Base-by-base conservation (phyloP, 495 filamentous ascomycete species). In the Venustampulla echinocandica region DNA sequence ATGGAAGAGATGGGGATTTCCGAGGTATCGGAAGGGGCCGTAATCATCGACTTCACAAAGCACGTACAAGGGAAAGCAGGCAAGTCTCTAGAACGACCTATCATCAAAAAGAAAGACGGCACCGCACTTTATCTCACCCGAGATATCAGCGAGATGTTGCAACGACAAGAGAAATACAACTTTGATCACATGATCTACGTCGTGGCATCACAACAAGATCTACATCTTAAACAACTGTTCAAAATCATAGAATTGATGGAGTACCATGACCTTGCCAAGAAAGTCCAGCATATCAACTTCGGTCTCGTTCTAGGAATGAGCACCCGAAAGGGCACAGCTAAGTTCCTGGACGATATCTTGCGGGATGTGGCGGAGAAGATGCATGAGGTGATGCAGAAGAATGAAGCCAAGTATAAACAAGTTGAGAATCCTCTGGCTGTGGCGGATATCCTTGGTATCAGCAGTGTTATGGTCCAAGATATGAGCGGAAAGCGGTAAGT, bases 11-110 rank as follows among this genome's bases (percentile, higher is more conserved):
- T 76, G 52, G 77, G 79, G 10, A 75, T 95, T 22, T 80, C 82
- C 0, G 81, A 90, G 62, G 77, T 85, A 57, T 90, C 87, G 24
- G 79, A 96, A 24, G 92, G 92, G 30, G 92, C 92, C 32, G 70
- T 87, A 41, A 85, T 96, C 51, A 80, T 95, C 46, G 84, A 98
- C 63, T 85, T 98, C 52, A 75, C 75, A 40, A 87, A 90, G 62
- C 77, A 87, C 49, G 70, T 77, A 6, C 69, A 70, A 11, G 75
- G 75, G 42, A 76, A 77, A 53, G 66, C 66, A 33, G 74, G 67
- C 43, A 79, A 79, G 64, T 71, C 69, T 45, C 67, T 80, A 54
- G 77, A 61, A 46, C 70, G 68, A 55, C 68, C 74, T 1, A 66
- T 82, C 21, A 65, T 81, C 44, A 64, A 72, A 53, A 79, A 81